phyloP scores from a whole-genome alignment of 1,284 basidiomycete genomes.

The Heterobasidion occidentale region DNA sequence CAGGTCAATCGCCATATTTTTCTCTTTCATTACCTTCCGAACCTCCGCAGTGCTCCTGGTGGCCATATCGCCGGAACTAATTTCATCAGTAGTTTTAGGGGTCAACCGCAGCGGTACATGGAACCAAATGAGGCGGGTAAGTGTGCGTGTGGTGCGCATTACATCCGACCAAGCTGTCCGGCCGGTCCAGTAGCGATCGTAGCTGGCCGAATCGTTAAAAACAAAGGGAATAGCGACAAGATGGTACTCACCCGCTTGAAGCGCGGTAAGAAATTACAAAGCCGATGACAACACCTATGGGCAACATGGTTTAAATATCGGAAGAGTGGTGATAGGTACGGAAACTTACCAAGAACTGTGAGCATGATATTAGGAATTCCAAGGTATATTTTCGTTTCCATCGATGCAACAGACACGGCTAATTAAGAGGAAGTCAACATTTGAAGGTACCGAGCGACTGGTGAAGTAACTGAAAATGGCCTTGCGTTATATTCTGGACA shows the following conservation, averaged over 20 bases:
- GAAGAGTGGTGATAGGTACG: neutral
- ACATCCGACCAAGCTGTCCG: conserved; percentile 52
- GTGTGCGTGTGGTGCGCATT: conserved; percentile 38
- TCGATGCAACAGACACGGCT: conserved; percentile 39
- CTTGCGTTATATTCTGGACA: too few relatives aligned
- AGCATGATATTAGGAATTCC: conserved; percentile 51
- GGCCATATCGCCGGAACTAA: conserved; percentile 10
- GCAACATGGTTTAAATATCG: neutral
- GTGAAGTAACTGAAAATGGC: too few relatives aligned
- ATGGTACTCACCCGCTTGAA: conserved; percentile 38
- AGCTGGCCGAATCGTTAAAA: conserved; percentile 20
- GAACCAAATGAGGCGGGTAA: conserved; percentile 53
- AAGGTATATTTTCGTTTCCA: conserved; percentile 31
- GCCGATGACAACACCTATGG: conserved; percentile 59
- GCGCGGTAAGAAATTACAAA: conserved; percentile 66
- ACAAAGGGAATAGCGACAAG: neutral
- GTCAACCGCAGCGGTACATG: conserved; percentile 45
- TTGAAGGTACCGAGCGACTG: neutral
- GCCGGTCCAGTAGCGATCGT: conserved; percentile 63
- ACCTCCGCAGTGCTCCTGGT: conserved; percentile 25
- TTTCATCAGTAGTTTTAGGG: conserved; percentile 29
- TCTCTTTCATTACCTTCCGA: conserved; percentile 49
- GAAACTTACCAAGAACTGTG: conserved; percentile 43
- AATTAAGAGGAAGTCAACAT: neutral
- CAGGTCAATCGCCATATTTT: conserved; percentile 48